Evolutionary conservation across 1,284 basidiomycete species (phyloP).

Genomic region (Tylopilus sp.): DNA sequence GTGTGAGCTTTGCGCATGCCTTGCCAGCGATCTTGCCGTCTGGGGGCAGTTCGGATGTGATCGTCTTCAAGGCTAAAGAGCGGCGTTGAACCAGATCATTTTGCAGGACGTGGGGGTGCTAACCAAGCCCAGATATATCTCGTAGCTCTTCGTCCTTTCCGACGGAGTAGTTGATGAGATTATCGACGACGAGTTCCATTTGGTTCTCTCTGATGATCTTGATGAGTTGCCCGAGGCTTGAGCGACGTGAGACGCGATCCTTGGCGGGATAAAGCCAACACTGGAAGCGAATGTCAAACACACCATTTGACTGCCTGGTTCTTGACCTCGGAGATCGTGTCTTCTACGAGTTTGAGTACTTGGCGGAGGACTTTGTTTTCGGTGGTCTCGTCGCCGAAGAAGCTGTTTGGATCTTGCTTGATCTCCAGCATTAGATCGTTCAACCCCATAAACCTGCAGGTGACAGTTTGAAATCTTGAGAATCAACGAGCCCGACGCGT

Average conservation of each 20-base stretch:
- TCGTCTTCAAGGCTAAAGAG: conserved; percentile 82
- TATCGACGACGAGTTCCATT: conserved; percentile 84
- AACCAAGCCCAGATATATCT: conserved; percentile 92
- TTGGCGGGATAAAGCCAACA: conserved; percentile 6
- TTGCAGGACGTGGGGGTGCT: conserved; percentile 21
- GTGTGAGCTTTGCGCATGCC: conserved; percentile 82
- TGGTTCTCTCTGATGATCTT: conserved; percentile 80
- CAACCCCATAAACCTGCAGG: conserved; percentile 84
- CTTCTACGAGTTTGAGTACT: conserved; percentile 82
- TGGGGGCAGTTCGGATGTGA: conserved; percentile 83
- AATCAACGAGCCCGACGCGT: conserved; percentile 28
- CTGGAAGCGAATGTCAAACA: conserved; percentile 17
- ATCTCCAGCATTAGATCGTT: conserved; percentile 90
- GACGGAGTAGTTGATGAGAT: conserved; percentile 79
- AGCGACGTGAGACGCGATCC: conserved; percentile 7
- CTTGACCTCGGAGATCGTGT: conserved; percentile 97
- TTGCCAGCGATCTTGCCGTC: conserved; percentile 75
- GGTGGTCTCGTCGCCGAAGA: conserved; percentile 73
- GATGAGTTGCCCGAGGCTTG: conserved; percentile 79
- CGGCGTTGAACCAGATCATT: conserved; percentile 5
- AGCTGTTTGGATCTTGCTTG: conserved; percentile 63
- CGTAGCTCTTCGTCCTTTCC: conserved; percentile 87
- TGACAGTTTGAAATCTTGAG: conserved; percentile 11
- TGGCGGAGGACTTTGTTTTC: conserved; percentile 80
- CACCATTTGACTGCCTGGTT: conserved; percentile 96